These are phyloP conservation scores for Nicotiana rustica DNA, from an alignment of 305 asterid species.

Conservation along the genomic window DNA sequence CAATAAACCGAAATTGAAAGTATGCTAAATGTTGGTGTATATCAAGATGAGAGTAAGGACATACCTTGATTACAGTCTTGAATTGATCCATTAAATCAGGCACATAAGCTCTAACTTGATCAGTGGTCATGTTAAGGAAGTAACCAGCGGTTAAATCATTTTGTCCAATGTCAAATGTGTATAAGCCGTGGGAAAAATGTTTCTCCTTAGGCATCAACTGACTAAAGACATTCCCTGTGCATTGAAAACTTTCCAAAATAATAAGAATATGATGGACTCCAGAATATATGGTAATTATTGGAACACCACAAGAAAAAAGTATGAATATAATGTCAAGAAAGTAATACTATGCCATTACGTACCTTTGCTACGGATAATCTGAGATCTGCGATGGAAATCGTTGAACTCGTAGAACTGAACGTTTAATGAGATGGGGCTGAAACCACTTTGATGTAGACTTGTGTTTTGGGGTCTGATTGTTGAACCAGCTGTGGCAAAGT, in stretches of 20 bases:
- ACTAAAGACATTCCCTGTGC: slow-evolving; percentile 55
- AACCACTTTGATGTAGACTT: slow-evolving; percentile 76
- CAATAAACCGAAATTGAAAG: background rate
- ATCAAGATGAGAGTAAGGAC: background rate
- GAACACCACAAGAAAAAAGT: background rate
- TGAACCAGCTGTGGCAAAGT: slow-evolving; percentile 94
- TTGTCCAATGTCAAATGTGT: slow-evolving; percentile 91
- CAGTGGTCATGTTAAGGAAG: slow-evolving; percentile 74
- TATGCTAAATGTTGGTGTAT: background rate
- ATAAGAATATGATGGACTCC: no score
- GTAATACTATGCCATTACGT: no score
- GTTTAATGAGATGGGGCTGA: slow-evolving; percentile 81
- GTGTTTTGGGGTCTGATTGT: slow-evolving; percentile 86
- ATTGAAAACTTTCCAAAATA: background rate
- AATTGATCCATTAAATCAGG: slow-evolving; percentile 82
- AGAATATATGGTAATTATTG: background rate
- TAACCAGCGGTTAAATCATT: slow-evolving; percentile 80
- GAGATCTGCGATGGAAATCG: slow-evolving; percentile 74
- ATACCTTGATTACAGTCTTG: slow-evolving; percentile 64
- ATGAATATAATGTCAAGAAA: background rate
- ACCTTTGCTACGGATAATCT: slow-evolving; percentile 63
- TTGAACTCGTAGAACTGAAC: slow-evolving; percentile 64
- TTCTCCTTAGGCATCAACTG: slow-evolving; percentile 58
- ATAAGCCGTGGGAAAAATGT: slow-evolving; percentile 61
- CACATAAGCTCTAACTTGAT: slow-evolving; percentile 70